phyloP scores from a whole-genome alignment of 2,329 filamentous ascomycete species.

The Monosporascus sp. region DNA sequence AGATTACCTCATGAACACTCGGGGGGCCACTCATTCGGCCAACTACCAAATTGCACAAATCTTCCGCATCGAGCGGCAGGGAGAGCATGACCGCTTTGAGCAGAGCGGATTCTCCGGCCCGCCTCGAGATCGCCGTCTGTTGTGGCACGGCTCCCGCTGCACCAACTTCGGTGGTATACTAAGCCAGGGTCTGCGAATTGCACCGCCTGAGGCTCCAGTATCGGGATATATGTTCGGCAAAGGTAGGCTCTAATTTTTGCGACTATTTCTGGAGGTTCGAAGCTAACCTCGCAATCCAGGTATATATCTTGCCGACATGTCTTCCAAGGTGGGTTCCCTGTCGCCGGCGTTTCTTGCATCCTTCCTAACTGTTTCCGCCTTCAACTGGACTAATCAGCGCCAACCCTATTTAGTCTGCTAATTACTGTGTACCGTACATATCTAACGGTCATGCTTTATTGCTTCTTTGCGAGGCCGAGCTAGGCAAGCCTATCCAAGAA shows the following conservation, averaged over 20 bases:
- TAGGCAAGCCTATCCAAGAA: conserved; percentile 69
- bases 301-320: conserved; percentile 83
- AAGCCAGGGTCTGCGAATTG: conserved; percentile 82
- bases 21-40: conserved; percentile 60
- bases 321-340: conserved; percentile 49
- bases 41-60: conserved; percentile 64
- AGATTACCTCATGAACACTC: conserved; percentile 62
- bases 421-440: conserved; percentile 61
- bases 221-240: conserved; percentile 87
- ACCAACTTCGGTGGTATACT: conserved; percentile 88
- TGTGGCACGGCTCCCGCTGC: conserved; percentile 82
- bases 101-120: conserved; percentile 46
- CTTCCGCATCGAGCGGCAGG: conserved; percentile 74
- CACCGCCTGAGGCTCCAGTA: conserved; percentile 75
- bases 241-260: conserved; percentile 39
- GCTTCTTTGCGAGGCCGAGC: conserved; percentile 77
- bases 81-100: conserved; percentile 66
- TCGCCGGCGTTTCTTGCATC: background rate
- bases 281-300: conserved; percentile 56
- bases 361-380: background rate
- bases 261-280: too few species aligned
- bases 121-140: conserved; percentile 60
- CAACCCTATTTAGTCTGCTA: conserved; percentile 48
- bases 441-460: conserved; percentile 69
- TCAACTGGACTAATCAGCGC: background rate